Evolutionary conservation across 2,329 filamentous ascomycete species (phyloP).

Genomic region (Cytospora piceae): DNA sequence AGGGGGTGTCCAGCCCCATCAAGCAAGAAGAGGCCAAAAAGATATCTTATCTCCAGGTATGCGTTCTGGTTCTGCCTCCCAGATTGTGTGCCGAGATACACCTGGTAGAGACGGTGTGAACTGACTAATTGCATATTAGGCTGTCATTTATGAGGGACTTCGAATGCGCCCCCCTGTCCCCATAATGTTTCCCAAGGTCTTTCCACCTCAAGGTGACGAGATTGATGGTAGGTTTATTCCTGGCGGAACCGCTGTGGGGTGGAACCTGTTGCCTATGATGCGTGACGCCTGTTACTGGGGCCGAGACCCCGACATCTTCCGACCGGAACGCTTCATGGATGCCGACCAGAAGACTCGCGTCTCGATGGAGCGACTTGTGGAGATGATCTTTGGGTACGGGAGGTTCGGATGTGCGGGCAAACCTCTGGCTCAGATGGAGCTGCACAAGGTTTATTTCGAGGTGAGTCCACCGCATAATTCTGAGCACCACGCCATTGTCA

Average conservation of each 20-base stretch:
- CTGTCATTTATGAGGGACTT: constrained; percentile 22
- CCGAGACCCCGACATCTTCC: constrained; percentile 59
- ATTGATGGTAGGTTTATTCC: constrained; percentile 39
- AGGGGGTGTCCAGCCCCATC: constrained; percentile 18
- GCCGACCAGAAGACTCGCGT: constrained; percentile 43
- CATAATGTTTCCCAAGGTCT: constrained; percentile 32
- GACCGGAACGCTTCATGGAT: constrained; percentile 62
- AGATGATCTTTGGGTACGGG: constrained; percentile 46
- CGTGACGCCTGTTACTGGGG: constrained; percentile 40
- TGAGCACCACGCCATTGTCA: background rate
- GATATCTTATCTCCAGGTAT: constrained; percentile 17
- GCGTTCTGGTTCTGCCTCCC: background rate
- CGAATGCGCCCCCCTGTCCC: constrained; percentile 18
- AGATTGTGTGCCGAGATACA: background rate
- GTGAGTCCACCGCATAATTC: constrained; percentile 31
- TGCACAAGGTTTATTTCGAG: constrained; percentile 48
- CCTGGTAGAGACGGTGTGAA: background rate
- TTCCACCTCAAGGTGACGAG: constrained; percentile 37
- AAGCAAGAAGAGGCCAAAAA: constrained; percentile 13
- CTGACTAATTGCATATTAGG: background rate
- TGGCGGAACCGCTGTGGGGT: constrained; percentile 35
- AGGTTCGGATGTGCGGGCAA: constrained; percentile 47
- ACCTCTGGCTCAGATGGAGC: constrained; percentile 47
- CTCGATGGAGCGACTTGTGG: constrained; percentile 40
- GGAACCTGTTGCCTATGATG: constrained; percentile 28